These are phyloP conservation scores for Fusarium sp. DNA, from an alignment of 2,329 filamentous ascomycete species.

Conservation along the genomic window DNA sequence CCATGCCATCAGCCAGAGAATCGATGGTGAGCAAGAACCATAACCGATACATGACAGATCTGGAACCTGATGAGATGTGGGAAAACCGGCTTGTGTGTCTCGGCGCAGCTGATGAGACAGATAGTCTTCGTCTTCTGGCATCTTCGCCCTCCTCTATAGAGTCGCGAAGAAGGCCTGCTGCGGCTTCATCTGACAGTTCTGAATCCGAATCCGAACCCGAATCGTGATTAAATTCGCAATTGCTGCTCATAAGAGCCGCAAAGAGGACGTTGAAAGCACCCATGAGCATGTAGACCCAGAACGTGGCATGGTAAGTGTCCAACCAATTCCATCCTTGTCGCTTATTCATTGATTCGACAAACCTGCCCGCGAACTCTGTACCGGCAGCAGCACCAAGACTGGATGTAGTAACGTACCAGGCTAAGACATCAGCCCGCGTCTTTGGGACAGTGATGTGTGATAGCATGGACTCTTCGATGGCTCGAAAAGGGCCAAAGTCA, in stretches of 20 bases:
- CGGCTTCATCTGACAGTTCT: constrained; percentile 31
- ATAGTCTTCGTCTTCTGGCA: constrained; percentile 7
- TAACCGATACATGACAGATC: constrained; percentile 68
- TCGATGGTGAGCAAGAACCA: constrained; percentile 73
- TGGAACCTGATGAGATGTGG: constrained; percentile 66
- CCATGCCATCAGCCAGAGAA: constrained; percentile 72
- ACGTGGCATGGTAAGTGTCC: constrained; percentile 65
- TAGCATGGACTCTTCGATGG: constrained; percentile 71
- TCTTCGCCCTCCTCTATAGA: constrained; percentile 28
- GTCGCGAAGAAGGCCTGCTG: constrained; percentile 41
- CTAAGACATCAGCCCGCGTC: constrained; percentile 68
- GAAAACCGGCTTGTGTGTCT: constrained; percentile 52
- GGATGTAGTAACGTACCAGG: constrained; percentile 70
- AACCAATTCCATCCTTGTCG: constrained; percentile 57
- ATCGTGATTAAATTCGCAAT: constrained; percentile 58
- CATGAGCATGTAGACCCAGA: constrained; percentile 67
- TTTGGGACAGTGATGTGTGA: constrained; percentile 66
- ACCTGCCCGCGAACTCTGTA: constrained; percentile 60
- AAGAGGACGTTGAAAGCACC: constrained; percentile 60
- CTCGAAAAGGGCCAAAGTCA: constrained; percentile 73
- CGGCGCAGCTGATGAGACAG: constrained; percentile 8
- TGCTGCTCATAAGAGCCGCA: constrained; percentile 56
- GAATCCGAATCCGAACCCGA: constrained; percentile 29
- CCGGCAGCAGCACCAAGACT: constrained; percentile 65
- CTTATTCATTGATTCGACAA: constrained; percentile 58